Evolutionary conservation across 179 eudicot genomes (phyloP).

Genomic region (Silene noctiflora): DNA sequence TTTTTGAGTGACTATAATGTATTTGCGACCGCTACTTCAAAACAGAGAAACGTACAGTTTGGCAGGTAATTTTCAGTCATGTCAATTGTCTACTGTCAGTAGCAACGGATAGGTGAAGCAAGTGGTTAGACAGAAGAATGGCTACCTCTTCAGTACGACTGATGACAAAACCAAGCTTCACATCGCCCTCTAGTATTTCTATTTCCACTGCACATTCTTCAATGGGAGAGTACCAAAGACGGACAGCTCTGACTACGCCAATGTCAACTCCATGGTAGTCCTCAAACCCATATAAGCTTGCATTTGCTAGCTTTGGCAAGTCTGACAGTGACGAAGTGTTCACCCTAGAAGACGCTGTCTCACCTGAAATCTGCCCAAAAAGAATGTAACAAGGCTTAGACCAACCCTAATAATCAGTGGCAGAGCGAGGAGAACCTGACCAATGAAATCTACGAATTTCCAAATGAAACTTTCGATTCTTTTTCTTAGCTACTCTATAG

Average conservation of each 20-base stretch:
- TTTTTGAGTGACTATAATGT: too few species aligned
- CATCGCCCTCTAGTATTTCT: conserved; percentile 53
- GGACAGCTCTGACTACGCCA: conserved; percentile 82
- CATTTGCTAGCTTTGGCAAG: conserved; percentile 64
- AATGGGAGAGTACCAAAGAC: conserved; percentile 86
- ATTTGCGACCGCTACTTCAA: too few species aligned
- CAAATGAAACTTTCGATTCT: too few species aligned
- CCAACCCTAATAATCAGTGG: not conserved
- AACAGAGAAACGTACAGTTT: too few species aligned
- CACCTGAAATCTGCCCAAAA: conserved; percentile 67
- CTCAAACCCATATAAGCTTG: conserved; percentile 88
- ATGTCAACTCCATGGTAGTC: conserved; percentile 93
- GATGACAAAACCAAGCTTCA: conserved; percentile 74
- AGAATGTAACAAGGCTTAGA: conserved; percentile 4
- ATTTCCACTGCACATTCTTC: conserved; percentile 61
- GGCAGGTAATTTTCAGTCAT: too few species aligned
- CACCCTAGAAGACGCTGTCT: conserved; percentile 68
- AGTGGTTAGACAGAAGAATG: not conserved
- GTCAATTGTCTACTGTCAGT: too few species aligned
- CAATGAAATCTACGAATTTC: too few species aligned
- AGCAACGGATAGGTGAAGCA: too few species aligned
- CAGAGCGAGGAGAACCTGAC: not conserved
- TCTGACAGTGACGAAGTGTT: conserved; percentile 69
- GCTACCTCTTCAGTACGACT: conserved; percentile 74
- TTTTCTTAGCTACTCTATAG: too few species aligned